phyloP scores from a whole-genome alignment of 2,329 filamentous ascomycete genomes.

The Calonectria pteridis region DNA sequence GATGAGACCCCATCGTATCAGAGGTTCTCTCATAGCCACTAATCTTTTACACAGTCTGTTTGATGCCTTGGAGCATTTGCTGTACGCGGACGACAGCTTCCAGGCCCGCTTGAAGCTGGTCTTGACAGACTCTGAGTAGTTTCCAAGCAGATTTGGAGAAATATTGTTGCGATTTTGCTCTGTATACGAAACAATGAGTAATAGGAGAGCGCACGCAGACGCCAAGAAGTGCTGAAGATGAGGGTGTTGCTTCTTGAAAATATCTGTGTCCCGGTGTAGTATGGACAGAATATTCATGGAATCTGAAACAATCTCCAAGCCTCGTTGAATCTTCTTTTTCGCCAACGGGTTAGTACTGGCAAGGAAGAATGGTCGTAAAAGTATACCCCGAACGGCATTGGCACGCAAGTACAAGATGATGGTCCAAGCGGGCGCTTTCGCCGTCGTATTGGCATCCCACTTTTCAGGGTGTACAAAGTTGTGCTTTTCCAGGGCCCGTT shows the following conservation, averaged over 20 bases:
- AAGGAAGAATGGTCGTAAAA: neutral
- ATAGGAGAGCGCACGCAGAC: neutral
- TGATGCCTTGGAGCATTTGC: neutral
- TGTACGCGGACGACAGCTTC: neutral
- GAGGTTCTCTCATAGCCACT: neutral
- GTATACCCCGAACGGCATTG: neutral
- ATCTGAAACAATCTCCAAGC: neutral
- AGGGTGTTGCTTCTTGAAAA: neutral
- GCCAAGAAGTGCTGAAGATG: constrained; percentile 4
- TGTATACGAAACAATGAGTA: neutral
- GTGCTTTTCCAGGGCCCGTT: neutral
- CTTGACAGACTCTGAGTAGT: neutral
- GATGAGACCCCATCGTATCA: neutral
- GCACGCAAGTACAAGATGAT: neutral
- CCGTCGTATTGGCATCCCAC: neutral
- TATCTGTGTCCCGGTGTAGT: neutral
- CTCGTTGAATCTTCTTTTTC: neutral
- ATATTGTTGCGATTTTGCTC: neutral
- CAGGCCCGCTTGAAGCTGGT: neutral
- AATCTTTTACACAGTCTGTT: neutral
- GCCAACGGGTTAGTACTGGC: neutral
- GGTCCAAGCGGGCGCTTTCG: neutral
- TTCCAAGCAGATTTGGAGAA: neutral
- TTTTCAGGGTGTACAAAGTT: neutral
- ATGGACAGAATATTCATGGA: neutral